phyloP scores from a whole-genome alignment of 495 filamentous ascomycete species.

The Penicillium soppii region DNA sequence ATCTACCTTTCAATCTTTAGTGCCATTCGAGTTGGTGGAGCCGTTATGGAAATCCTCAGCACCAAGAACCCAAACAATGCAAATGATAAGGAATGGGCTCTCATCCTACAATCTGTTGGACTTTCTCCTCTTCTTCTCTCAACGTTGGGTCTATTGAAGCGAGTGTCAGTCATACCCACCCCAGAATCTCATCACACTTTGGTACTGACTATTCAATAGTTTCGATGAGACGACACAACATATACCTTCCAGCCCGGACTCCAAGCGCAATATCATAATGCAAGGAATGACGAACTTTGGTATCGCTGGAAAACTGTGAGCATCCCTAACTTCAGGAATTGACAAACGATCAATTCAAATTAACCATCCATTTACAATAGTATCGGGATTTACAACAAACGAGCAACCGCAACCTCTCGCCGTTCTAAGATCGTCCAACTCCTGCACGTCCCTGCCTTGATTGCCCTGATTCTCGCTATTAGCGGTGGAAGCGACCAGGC shows the following conservation, averaged over 20 bases:
- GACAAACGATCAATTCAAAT: too few relatives aligned
- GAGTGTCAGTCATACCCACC: conserved; percentile 16
- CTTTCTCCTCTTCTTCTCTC: conserved; percentile 17
- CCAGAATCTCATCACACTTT: background rate
- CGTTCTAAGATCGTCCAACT: conserved; percentile 14
- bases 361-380: background rate
- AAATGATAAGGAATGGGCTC: conserved; percentile 12
- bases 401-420: conserved; percentile 12
- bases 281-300: background rate
- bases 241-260: conserved; percentile 5
- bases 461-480: conserved; percentile 17
- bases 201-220: conserved; percentile 3
- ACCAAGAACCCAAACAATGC: conserved; percentile 12
- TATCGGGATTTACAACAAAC: conserved; percentile 7
- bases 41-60: conserved; percentile 14
- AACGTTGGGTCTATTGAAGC: conserved; percentile 13
- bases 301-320: too few relatives aligned
- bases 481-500: conserved; percentile 14
- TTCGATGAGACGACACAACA: conserved; percentile 6
- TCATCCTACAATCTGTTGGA: conserved; percentile 15
- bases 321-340: too few relatives aligned
- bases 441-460: conserved; percentile 15
- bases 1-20: conserved; percentile 18
- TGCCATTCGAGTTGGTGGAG: conserved; percentile 13
- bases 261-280: background rate